A percentile compares a stretch with the other conserved stretches of the same genome.
phyloP scores from a whole-genome alignment of 345 rosid genomes.

The Limnanthes douglasii region DNA sequence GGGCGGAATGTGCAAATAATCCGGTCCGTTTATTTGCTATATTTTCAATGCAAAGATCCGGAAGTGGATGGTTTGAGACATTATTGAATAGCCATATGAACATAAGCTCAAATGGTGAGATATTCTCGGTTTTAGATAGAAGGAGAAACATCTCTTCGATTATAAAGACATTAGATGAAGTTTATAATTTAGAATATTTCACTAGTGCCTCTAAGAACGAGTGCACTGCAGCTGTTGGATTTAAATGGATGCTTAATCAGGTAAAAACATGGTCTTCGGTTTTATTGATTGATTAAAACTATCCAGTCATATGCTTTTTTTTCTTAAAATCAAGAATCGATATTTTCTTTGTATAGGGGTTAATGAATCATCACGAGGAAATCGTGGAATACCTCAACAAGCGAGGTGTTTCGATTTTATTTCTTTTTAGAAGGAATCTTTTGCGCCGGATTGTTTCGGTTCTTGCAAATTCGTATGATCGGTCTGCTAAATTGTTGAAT shows the following conservation, averaged over 20 bases:
- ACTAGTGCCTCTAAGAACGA: slow-evolving; percentile 54
- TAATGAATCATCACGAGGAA: slow-evolving; percentile 30
- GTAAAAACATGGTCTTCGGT: slow-evolving; percentile 11
- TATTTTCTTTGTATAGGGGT: slow-evolving; percentile 22
- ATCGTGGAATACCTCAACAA: slow-evolving; percentile 36
- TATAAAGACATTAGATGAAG: slow-evolving; percentile 44
- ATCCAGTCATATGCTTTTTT: no score
- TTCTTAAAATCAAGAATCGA: not conserved
- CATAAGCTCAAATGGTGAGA: slow-evolving; percentile 94
- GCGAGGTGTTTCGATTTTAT: slow-evolving; percentile 30
- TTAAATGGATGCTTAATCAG: slow-evolving; percentile 80
- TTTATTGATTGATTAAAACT: not conserved
- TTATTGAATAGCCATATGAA: slow-evolving; percentile 82
- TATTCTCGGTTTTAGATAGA: slow-evolving; percentile 49
- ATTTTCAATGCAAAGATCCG: slow-evolving; percentile 93
- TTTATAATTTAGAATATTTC: slow-evolving; percentile 49
- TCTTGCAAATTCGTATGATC: slow-evolving; percentile 52
- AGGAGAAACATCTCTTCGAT: slow-evolving; percentile 57
- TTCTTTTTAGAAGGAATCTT: slow-evolving; percentile 37
- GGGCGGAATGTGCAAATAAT: slow-evolving; percentile 64
- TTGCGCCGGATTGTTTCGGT: slow-evolving; percentile 12
- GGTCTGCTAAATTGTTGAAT: slow-evolving; percentile 46
- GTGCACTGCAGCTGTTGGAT: slow-evolving; percentile 54
- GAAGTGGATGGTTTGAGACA: slow-evolving; percentile 98
- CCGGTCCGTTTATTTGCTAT: slow-evolving; percentile 80